phyloP scores from a whole-genome alignment of 257 asterid species.

The Thymus quinquecostatus region DNA sequence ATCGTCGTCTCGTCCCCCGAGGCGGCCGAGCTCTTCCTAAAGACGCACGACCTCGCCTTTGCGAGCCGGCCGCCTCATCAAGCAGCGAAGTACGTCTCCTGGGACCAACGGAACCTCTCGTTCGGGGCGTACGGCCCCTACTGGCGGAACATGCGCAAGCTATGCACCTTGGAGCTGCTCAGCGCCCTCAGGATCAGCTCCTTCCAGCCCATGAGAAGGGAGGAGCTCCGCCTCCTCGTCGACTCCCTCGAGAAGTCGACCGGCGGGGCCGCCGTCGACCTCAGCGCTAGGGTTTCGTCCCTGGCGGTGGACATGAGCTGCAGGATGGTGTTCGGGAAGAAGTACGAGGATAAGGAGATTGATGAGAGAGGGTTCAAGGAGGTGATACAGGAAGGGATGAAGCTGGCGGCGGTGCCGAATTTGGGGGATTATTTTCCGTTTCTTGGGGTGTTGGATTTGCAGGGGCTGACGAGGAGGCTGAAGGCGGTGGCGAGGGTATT shows the following conservation, averaged over 20 bases:
- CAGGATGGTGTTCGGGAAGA: constrained; percentile 57
- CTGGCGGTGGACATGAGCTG: constrained; percentile 52
- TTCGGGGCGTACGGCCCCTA: constrained; percentile 47
- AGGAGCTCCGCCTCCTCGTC: constrained; percentile 41
- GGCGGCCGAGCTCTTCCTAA: constrained; percentile 56
- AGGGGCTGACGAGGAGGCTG: constrained; percentile 46
- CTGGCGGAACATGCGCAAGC: constrained; percentile 68
- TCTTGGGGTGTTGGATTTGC: constrained; percentile 47
- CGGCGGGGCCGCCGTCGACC: constrained; percentile 30
- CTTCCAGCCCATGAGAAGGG: constrained; percentile 44
- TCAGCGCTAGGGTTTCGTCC: constrained; percentile 43
- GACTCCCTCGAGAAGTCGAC: constrained; percentile 40
- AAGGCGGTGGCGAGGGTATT: constrained; percentile 41
- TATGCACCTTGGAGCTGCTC: constrained; percentile 53
- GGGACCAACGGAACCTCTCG: constrained; percentile 41
- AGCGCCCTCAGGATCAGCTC: constrained; percentile 47
- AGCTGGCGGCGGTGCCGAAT: constrained; percentile 42
- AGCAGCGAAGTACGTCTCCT: constrained; percentile 45
- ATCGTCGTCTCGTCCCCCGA: constrained; percentile 50
- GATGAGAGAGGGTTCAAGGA: constrained; percentile 55
- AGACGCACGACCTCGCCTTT: constrained; percentile 49
- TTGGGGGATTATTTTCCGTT: constrained; percentile 55
- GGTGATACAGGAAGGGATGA: constrained; percentile 50
- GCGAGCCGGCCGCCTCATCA: constrained; percentile 60
- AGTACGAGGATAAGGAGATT: constrained; percentile 47